Base-by-base conservation (phyloP, 441 rosid genomes). In the Pelargonium australe region DNA sequence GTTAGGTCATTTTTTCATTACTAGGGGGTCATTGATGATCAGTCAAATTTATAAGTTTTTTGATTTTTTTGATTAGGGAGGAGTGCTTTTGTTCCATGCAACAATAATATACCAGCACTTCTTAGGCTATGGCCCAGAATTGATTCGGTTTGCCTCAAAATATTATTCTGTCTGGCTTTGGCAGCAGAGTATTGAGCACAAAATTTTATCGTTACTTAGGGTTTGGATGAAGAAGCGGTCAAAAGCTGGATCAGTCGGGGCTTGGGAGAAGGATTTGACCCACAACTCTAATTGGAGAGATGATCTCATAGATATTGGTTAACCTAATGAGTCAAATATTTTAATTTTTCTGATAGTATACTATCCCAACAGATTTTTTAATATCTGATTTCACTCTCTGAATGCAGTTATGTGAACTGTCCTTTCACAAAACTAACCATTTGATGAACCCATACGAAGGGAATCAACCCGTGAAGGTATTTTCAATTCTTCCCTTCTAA, bases 401-500 rank as follows among this genome's bases (percentile, higher is more conserved):
- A 4, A 23, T 86, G 88, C 84, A 95, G 99, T 77, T 95, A 73
- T 95, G 98, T 68, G 98, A 92, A 72, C 79, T 95, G 17, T 90
- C 97, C 77, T 92, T 95, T 84, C 93, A 90, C 81, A 95, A 90
- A 78, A 89, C 98, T 66, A 93, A 95, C 72, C 89, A 95, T 79
- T 76, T 92, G 85, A 86, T 95, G 84, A 95, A 92, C 75, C 99
- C 98, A 31, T 95, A 81, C 88, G 90, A 95, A 72, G 99, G 92
- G 78, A 92, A 95, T 83, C 81, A 90, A 68, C 99, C 98, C 5
- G 98, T 95, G 77, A 95, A 92, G 99, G 99, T 95, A 84, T n/a
- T n/a, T n/a, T n/a, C n/a, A n/a, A n/a, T n/a, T n/a, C n/a, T n/a
- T n/a, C n/a, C n/a, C n/a, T n/a, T n/a, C n/a, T n/a, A 7, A 44